These are phyloP conservation scores for Tolypocladium ovalisporum DNA, from an alignment of 2,329 filamentous ascomycete species.

Conservation along the genomic window DNA sequence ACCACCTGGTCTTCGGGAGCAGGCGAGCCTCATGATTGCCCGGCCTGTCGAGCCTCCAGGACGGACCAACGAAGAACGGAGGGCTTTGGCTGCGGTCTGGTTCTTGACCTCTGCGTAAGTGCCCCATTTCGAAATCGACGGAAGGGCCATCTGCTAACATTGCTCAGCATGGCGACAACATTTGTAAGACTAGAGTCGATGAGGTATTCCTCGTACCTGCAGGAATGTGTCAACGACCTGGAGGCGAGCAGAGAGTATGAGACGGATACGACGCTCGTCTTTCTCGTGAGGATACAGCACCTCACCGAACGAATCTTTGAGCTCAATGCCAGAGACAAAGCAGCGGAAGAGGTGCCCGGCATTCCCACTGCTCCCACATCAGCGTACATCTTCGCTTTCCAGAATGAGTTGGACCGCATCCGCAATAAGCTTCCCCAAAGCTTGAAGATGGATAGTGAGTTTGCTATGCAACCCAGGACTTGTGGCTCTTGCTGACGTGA, in stretches of 20 bases:
- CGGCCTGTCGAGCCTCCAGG: constrained; percentile 24
- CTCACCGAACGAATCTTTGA: constrained; percentile 38
- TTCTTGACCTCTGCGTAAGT: constrained; percentile 41
- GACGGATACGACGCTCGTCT: constrained; percentile 33
- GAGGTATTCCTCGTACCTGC: constrained; percentile 40
- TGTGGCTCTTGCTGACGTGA: not conserved
- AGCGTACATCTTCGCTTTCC: constrained; percentile 34
- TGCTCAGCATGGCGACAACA: constrained; percentile 26
- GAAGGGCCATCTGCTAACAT: not conserved
- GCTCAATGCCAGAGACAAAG: constrained; percentile 23
- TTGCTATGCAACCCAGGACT: not conserved
- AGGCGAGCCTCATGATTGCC: constrained; percentile 29
- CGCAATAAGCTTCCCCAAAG: constrained; percentile 20
- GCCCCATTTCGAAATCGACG: rapidly evolving
- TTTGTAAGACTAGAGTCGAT: constrained; percentile 35
- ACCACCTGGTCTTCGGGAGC: constrained; percentile 27
- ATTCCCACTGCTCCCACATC: constrained; percentile 29
- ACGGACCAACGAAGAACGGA: constrained; percentile 39
- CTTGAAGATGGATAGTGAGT: constrained; percentile 27
- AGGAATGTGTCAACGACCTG: constrained; percentile 36
- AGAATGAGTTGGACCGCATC: constrained; percentile 32
- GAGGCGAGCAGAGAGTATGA: constrained; percentile 31
- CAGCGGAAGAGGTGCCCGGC: constrained; percentile 19
- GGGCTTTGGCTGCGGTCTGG: constrained; percentile 42
- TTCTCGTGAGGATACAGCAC: constrained; percentile 37